Conservation (phyloP, 2,329 filamentous ascomycete species). For the Colletotrichum orchidophilum region DNA sequence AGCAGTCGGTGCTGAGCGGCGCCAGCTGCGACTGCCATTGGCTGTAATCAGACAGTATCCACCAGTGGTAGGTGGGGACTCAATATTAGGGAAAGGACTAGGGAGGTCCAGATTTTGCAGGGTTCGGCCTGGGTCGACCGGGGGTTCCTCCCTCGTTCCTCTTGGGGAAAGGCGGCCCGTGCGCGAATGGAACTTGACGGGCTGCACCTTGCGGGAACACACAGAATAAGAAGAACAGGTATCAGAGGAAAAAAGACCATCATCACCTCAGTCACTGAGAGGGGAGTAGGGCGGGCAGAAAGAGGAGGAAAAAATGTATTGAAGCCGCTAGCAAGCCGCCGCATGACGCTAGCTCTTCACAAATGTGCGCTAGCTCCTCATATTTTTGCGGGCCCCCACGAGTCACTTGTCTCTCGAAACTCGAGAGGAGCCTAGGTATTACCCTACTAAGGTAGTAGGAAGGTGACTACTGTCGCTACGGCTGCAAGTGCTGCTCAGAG, state of each 20-base stretch:
- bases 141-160: neutral
- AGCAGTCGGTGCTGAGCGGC: slow-evolving; percentile 19
- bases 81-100: slow-evolving; percentile 14
- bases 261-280: neutral
- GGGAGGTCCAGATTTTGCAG: neutral
- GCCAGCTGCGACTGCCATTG: slow-evolving; percentile 5
- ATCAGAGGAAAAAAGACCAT: neutral
- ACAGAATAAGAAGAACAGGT: neutral
- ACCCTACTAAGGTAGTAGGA: neutral
- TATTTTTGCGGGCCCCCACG: neutral
- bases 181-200: neutral
- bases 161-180: neutral
- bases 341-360: neutral
- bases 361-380: neutral
- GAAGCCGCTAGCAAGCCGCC: neutral
- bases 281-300: neutral
- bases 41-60: neutral
- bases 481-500: neutral
- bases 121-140: neutral
- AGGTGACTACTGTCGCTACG: neutral
- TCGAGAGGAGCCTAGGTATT: neutral
- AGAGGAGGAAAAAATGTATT: neutral
- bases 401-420: neutral
- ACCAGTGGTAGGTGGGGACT: neutral
- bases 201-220: too few relatives aligned